Base-by-base conservation (phyloP, 306 rosid genomes). In the Malus sieversii region DNA sequence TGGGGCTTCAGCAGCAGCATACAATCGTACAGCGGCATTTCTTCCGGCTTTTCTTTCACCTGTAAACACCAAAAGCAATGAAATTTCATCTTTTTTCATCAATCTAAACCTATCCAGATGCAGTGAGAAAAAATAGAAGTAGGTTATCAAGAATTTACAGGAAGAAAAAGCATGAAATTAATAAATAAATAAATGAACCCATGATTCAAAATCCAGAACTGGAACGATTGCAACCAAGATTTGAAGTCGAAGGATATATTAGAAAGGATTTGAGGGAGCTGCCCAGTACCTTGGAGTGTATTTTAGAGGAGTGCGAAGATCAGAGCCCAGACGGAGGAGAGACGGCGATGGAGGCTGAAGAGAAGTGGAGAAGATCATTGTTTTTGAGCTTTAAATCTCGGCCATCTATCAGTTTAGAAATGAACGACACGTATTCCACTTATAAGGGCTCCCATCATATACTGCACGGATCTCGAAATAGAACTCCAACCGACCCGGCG, bases 1-100 rank as follows among this genome's bases (percentile, higher is more conserved):
- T 79, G 81, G 48, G 91, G 91, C 80, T 95, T 95, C 82, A 88
- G 75, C 76, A 95, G 81, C 73, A 95, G 86, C 97, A 95, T 89
- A 77, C 96, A 85, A 76, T 87, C 91, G 23, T 87, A 95, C 69
- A 83, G 92, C 66, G 99, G 99, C 97, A 95, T 95, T 65, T 68
- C 74, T 70, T 75, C 51, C 72, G 77, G 16, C 72, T 63, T 70
- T 42, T 69, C 40, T 66, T 65, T 55, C 61, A 0, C 48, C n/a
- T 32, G 42, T 38, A 38, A 66, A 20, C 70, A 51, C 66, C 35
- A 4, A 27, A 38, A 5, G 13, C 3, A 22, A 59, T 23, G 64
- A 59, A 59, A 59, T 10, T 48, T 51, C 55, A 51, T 15, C 0
- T 15, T 51, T 51, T 6, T 51, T 51, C 20, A 51, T 15, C 55